A percentile compares a stretch with the other conserved stretches of the same genome.
Conservation (phyloP, 805 yeast species). For the Ascoidea rubescens region DNA sequence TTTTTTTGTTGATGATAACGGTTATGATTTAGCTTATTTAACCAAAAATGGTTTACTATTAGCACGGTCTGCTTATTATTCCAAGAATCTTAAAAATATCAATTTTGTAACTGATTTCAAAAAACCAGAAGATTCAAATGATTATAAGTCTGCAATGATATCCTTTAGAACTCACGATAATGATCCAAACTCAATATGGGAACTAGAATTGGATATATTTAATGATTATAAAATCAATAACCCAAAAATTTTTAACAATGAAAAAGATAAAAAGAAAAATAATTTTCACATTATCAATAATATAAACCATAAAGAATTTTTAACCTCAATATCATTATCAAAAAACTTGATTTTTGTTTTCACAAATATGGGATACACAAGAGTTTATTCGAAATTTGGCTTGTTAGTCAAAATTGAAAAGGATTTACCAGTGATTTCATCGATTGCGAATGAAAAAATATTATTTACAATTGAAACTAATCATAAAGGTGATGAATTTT, state of each 20-base stretch:
- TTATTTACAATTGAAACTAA: conserved; percentile 36
- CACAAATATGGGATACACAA: conserved; percentile 61
- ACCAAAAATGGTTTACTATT: conserved; percentile 53
- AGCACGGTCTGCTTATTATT: conserved; percentile 32
- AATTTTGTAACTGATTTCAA: conserved; percentile 13
- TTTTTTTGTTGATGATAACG: conserved; percentile 65
- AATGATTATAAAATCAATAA: conserved; percentile 6
- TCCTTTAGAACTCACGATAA: conserved; percentile 60
- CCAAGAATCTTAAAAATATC: conserved; percentile 8
- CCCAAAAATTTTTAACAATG: neutral
- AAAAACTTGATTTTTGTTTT: conserved; percentile 50
- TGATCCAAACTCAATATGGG: conserved; percentile 52
- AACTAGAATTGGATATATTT: conserved; percentile 36
- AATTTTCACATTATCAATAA: conserved; percentile 16
- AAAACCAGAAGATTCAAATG: conserved; percentile 12
- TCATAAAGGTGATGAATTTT: conserved; percentile 19
- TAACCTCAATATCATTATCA: conserved; percentile 61
- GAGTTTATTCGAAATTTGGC: conserved; percentile 62
- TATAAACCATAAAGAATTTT: conserved; percentile 26
- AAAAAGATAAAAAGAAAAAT: conserved; percentile 2
- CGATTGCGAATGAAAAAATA: conserved; percentile 46
- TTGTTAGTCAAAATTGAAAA: conserved; percentile 58
- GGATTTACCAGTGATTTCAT: conserved; percentile 56
- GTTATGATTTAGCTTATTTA: conserved; percentile 65
- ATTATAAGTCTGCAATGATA: conserved; percentile 26